Evolutionary conservation across 345 rosid genomes (phyloP).

Genomic region (Eucalyptus regnans): DNA sequence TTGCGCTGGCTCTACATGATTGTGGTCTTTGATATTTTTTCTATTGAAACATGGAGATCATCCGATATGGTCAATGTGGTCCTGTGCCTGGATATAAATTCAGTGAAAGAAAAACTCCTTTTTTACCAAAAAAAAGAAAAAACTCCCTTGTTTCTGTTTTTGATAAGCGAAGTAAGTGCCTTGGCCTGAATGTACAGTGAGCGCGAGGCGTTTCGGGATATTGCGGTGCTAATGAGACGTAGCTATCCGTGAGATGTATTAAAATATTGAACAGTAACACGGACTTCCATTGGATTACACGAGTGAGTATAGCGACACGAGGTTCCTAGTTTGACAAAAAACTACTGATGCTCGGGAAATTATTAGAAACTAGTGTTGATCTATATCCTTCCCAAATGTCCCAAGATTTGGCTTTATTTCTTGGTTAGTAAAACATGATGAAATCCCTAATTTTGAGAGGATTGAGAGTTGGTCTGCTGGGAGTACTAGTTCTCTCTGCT

Average conservation of each 20-base stretch:
- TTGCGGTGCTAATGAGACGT: neutral
- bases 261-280: neutral
- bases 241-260: neutral
- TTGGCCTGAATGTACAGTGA: neutral
- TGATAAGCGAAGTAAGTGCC: neutral
- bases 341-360: neutral
- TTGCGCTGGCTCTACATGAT: neutral
- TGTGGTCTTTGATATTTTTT: neutral
- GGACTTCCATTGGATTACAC: neutral
- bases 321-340: neutral
- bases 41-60: neutral
- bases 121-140: neutral
- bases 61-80: neutral
- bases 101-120: neutral
- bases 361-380: neutral
- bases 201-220: neutral
- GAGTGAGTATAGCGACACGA: neutral
- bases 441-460: neutral
- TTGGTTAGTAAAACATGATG: neutral
- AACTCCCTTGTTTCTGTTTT: neutral
- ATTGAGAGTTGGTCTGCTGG: neutral
- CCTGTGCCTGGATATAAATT: neutral
- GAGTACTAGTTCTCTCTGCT: neutral
- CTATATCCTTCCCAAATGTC: neutral
- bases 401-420: neutral